These are phyloP conservation scores for Astrothelium subdiscretum DNA, from an alignment of 495 filamentous ascomycete genomes.

Conservation along the genomic window DNA sequence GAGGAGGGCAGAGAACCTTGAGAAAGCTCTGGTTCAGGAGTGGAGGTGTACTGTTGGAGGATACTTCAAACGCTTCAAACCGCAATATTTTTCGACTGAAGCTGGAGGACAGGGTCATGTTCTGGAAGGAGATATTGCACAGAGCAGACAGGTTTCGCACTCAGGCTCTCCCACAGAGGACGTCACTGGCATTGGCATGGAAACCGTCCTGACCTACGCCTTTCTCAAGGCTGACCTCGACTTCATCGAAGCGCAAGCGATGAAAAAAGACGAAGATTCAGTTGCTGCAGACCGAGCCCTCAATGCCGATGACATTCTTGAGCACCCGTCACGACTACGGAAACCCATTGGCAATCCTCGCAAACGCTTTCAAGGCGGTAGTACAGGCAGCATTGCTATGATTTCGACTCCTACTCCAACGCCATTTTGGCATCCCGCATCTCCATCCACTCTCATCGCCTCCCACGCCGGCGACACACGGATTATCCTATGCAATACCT, in stretches of 20 bases:
- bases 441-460: conserved; percentile 69
- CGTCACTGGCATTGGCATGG: conserved; percentile 32
- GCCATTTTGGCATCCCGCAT: conserved; percentile 88
- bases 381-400: conserved; percentile 76
- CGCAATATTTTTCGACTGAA: conserved; percentile 44
- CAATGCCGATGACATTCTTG: conserved; percentile 69
- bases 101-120: conserved; percentile 23
- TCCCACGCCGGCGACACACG: conserved; percentile 91
- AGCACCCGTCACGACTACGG: conserved; percentile 42
- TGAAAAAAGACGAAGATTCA: conserved; percentile 57
- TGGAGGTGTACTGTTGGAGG: conserved; percentile 83
- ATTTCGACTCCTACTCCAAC: conserved; percentile 83
- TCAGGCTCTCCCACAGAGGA: conserved; percentile 16
- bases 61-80: conserved; percentile 84
- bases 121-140: conserved; percentile 15
- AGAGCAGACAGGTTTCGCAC: conserved; percentile 16
- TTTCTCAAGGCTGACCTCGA: conserved; percentile 88
- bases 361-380: conserved; percentile 77
- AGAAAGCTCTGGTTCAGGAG: conserved; percentile 54
- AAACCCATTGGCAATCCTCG: conserved; percentile 47
- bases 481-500: conserved; percentile 72
- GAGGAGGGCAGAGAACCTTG: conserved; percentile 44
- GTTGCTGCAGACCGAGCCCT: conserved; percentile 59
- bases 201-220: conserved; percentile 70
- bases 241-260: conserved; percentile 77